phyloP scores from a whole-genome alignment of 805 yeast genomes.

The Candida chilensis region DNA sequence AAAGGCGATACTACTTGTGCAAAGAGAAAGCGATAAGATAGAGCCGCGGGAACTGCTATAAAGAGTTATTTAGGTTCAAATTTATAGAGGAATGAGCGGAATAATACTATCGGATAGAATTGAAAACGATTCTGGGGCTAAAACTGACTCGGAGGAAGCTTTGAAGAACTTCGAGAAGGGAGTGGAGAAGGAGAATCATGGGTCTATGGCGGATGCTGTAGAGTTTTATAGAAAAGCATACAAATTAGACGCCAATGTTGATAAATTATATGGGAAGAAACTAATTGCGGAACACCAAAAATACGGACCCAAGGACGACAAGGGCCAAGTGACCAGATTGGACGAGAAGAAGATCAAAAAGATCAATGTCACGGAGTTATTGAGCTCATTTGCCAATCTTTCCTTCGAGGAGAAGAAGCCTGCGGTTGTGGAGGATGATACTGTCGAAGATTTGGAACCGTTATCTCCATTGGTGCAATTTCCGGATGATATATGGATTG shows the following conservation, averaged over 20 bases:
- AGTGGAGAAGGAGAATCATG: conserved; percentile 60
- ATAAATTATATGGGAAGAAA: conserved; percentile 53
- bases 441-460: conserved; percentile 13
- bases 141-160: conserved; percentile 30
- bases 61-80: no score
- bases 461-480: conserved; percentile 26
- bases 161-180: conserved; percentile 62
- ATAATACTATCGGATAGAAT: no score
- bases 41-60: no score
- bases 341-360: conserved; percentile 26
- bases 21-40: no score
- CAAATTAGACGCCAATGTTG: conserved; percentile 51
- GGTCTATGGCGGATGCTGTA: conserved; percentile 78
- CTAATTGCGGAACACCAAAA: conserved; percentile 33
- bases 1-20: no score
- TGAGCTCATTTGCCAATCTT: conserved; percentile 21
- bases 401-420: conserved; percentile 8
- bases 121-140: no score
- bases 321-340: conserved; percentile 11
- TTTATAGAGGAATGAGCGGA: no score
- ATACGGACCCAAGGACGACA: conserved; percentile 12
- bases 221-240: conserved; percentile 64
- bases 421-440: conserved; percentile 1
- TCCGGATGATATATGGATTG: conserved; percentile 50
- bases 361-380: conserved; percentile 30